Base-by-base conservation (phyloP, 2,329 filamentous ascomycete genomes). In the Claviceps sp. region DNA sequence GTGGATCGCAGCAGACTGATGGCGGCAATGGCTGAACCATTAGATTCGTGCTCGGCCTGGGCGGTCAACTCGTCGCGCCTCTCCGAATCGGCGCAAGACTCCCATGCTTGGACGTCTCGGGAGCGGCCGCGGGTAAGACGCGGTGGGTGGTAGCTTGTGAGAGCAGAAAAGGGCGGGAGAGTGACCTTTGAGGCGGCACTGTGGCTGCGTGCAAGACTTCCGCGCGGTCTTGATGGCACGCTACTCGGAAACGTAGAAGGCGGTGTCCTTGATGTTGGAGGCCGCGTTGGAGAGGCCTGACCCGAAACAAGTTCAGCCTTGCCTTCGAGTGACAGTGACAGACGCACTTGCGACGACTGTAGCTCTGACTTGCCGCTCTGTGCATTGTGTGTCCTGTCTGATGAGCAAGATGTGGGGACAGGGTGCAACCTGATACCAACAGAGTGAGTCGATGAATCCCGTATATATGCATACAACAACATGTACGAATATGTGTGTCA, bases 21-120 rank as follows among this genome's bases (percentile, higher is more conserved):
- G 38, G 87, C 88, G 37, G 86, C 86, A 54, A 85, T 79, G 51
- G 87, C 88, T 43, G 86, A 90, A 22, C 87, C 88, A 58, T 77
- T 87, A 7, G 80, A 80, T 62, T 94, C 88, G 59, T 87, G 82
- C 67, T 91, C 85, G 9, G 87, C 86, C 58, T 88, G 85, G n/a
- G 79, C 79, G 22, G 84, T 89, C 52, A 95, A 71, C 58, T 89
- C 86, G 61, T 89, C 87, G 44, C 85, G 82, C 49, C 79, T 72
- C 58, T 93, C 87, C 7, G 84, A 82, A 63, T 95, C 88, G 61
- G 88, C 91, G 70, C 87, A 90, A 53, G 89, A 89, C 62, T 95
- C 88, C 91, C 91, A 96, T 6, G 85, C 87, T 49, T 89, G 82
- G 18, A 89, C 87, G 65, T 96, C 87, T 51, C 88, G 82, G 53